Evolutionary conservation across 441 rosid genomes (phyloP), one percentile per base, ranked within the genome.

Genomic region (Gossypium gossypioides): DNA sequence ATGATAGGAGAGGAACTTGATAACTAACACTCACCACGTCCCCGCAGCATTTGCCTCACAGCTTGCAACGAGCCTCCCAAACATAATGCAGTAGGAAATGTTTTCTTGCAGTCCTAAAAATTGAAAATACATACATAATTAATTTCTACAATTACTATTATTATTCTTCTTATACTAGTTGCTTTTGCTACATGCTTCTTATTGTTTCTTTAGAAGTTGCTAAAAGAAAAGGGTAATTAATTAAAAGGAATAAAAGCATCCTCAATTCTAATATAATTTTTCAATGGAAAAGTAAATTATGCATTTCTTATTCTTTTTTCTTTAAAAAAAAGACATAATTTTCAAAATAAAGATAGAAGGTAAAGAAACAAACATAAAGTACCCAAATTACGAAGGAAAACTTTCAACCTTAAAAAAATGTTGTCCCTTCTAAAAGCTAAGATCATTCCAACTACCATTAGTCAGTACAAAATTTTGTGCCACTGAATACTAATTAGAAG

Each of bases 51-150:
- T 27, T 86, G 80, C 83, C 85, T 81, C 42, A 88, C 76, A 76
- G 98, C 88, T 72, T 80, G 83, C 80, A 91, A 75, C 69, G 98
- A 89, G 68, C 98, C 98, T 24, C 98, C 98, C 78, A 92, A 72
- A 74, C 93, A 89, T 77, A 95, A 84, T 54, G 99, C 89, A 1
- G 84, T 75, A 1, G 97, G 98, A 83, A 95, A 95, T 55, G 72
- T 79, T 84, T 85, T 95, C 86, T 76, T 89, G 77, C 98, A 92
- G 78, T 95, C 99, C 99, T 95, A 76, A 63, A 72, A 63, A 64
- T 34, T 37, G 42, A 54, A 13, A 12, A 50, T 71, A 74, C 59
- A 76, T 7, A 29, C 10, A 68, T 16, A 3, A 48, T 22, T 48
- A 32, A 67, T 48, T 25, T 67, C 19, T 21, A 67, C 24, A 48